Percentiles rank a stretch among this genome's conserved stretches.
These are phyloP conservation scores for Nothophaeocryptopus gaeumannii DNA, from an alignment of 2,329 filamentous ascomycete genomes.

Conservation along the genomic window DNA sequence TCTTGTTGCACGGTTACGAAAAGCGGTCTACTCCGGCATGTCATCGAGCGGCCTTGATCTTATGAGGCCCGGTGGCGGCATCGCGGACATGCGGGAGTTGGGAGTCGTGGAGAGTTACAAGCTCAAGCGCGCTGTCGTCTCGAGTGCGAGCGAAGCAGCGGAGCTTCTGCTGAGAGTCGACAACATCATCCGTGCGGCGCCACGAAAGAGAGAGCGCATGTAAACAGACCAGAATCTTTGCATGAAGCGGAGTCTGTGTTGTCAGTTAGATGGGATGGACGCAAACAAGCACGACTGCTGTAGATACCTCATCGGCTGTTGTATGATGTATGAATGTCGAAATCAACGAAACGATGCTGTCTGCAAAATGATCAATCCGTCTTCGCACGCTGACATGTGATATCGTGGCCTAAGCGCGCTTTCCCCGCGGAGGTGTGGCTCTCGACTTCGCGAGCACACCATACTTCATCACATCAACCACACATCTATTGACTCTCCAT, in stretches of 20 bases:
- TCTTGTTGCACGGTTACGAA: slow-evolving; percentile 83
- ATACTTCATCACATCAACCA: no score
- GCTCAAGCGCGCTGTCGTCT: slow-evolving; percentile 96
- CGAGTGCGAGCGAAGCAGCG: slow-evolving; percentile 90
- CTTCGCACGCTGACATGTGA: no score
- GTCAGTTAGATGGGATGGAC: not conserved
- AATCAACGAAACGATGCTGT: no score
- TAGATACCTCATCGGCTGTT: slow-evolving; percentile 1
- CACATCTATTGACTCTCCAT: no score
- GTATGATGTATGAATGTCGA: slow-evolving; percentile 2
- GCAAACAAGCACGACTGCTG: slow-evolving; percentile 2
- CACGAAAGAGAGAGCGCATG: slow-evolving; percentile 75
- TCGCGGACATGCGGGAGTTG: slow-evolving; percentile 91
- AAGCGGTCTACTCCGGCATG: slow-evolving; percentile 92
- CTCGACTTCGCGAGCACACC: no score
- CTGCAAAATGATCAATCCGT: no score
- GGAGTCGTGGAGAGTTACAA: slow-evolving; percentile 98
- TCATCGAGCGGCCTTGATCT: slow-evolving; percentile 89
- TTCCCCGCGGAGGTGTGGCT: no score
- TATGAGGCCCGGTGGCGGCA: slow-evolving; percentile 82
- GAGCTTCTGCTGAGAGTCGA: slow-evolving; percentile 94
- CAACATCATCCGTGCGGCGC: slow-evolving; percentile 94
- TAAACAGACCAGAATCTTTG: slow-evolving; percentile 37
- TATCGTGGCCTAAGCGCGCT: no score
- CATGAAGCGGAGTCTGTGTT: not conserved